Evolutionary conservation across 2,329 filamentous ascomycete genomes (phyloP), one percentile per base, ranked within the genome.

Genomic region (Fusarium concolor): DNA sequence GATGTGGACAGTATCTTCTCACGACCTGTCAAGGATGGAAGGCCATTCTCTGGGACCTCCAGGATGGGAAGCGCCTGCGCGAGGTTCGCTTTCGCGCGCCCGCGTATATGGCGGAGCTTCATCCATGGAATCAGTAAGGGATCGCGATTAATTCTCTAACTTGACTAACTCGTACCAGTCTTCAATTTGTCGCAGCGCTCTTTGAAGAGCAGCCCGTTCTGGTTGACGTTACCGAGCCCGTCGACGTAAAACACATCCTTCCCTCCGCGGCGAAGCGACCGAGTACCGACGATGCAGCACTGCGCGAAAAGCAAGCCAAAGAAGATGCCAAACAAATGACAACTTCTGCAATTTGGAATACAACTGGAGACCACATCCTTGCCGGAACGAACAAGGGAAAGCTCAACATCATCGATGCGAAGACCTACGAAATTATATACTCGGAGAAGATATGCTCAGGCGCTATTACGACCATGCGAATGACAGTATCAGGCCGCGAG

Each of bases 21-120:
- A 97, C 93, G 60, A 92, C 94, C 12, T 97, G 94, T 43, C 93
- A 97, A 78, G 96, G 97, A 75, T 98, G 95, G 92, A 97, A 96
- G 80, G 94, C 92, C 67, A 94, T 97, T 50, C 85, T 99, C 1
- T 99, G 96, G 96, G 96, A 99, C 79, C 83, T 99, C 60, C 86
- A 86, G 54, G 84, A 88, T 61, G 85, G 87, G 45, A 85, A 91
- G 75, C 84, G 92, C 62, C 83, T 94, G 74, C 90, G 94, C 69
- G 94, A 93, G 71, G 91, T 97, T 73, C 92, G 94, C 70, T 97
- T 99, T 75, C 90, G 95, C 70, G 93, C 94, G 5, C 94, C 95
- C 1, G 92, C 97, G 33, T 99, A 97, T 81, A 97, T 96, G 72
- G 96, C 95, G 5, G 96, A 99, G 80, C 84, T 99, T 57, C 93